Evolutionary conservation across 768 basidiomycete genomes (phyloP).

Genomic region (Holtermanniella nyarrowii): DNA sequence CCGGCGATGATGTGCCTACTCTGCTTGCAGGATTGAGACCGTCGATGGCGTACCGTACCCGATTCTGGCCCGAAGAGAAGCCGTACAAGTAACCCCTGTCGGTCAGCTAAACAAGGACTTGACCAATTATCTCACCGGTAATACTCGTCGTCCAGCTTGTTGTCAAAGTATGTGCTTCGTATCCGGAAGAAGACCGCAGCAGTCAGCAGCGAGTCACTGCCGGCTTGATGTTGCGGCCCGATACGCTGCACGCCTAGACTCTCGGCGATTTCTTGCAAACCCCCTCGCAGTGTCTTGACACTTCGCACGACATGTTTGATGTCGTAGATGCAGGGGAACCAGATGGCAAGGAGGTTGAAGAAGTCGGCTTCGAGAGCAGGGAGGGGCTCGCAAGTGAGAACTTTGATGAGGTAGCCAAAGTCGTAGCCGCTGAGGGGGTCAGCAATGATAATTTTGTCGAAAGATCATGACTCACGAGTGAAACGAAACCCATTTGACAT

Average conservation of each 20-base stretch:
- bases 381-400: constrained; percentile 65
- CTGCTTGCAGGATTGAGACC: neutral
- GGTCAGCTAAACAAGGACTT: neutral
- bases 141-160: constrained; percentile 64
- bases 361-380: constrained; percentile 83
- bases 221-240: constrained; percentile 87
- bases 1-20: neutral
- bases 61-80: constrained; percentile 26
- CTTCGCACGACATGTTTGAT: constrained; percentile 91
- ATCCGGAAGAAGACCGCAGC: constrained; percentile 94
- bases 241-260: constrained; percentile 86
- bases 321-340: constrained; percentile 96
- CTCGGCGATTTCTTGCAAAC: constrained; percentile 88
- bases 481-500: constrained; percentile 94
- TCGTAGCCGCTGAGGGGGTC: constrained; percentile 71
- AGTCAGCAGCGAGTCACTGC: constrained; percentile 91
- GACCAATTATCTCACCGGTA: constrained; percentile 36
- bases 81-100: constrained; percentile 32
- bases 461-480: constrained; percentile 60
- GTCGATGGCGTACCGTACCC: constrained; percentile 1
- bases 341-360: constrained; percentile 71
- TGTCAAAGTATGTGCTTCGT: constrained; percentile 81
- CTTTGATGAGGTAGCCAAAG: constrained; percentile 95
- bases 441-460: neutral
- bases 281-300: constrained; percentile 72